phyloP scores from a whole-genome alignment of 2,329 filamentous ascomycete genomes.

The Nothophaeocryptopus gaeumannii region DNA sequence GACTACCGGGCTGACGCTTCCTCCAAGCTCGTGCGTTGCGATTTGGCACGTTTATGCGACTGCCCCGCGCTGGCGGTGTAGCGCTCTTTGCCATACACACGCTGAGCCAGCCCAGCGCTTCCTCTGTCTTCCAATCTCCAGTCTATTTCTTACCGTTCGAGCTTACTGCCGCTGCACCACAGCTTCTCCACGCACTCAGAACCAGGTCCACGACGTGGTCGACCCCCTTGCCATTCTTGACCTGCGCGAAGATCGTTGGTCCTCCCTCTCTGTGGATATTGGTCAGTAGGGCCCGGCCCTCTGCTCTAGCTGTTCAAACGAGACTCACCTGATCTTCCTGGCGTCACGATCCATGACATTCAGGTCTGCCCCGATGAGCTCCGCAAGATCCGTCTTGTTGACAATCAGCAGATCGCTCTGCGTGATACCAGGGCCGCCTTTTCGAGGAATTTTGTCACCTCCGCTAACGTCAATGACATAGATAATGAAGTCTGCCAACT shows the following conservation, averaged over 20 bases:
- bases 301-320: not conserved
- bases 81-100: too few relatives aligned
- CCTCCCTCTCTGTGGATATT: slow-evolving; percentile 69
- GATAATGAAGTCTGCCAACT: slow-evolving; percentile 95
- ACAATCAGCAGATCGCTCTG: slow-evolving; percentile 91
- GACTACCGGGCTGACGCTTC: too few relatives aligned
- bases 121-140: too few relatives aligned
- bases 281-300: not conserved
- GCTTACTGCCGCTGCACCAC: slow-evolving; percentile 59
- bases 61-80: too few relatives aligned
- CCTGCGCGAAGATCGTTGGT: slow-evolving; percentile 91
- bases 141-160: slow-evolving; percentile 5
- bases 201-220: slow-evolving; percentile 86
- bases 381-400: slow-evolving; percentile 95
- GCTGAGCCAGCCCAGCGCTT: too few relatives aligned
- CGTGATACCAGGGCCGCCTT: slow-evolving; percentile 95
- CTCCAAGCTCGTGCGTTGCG: too few relatives aligned
- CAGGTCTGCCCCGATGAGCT: slow-evolving; percentile 85
- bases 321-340: slow-evolving; percentile 66
- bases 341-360: slow-evolving; percentile 93
- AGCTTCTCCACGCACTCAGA: slow-evolving; percentile 86
- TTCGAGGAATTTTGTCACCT: slow-evolving; percentile 93
- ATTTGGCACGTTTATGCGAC: too few relatives aligned
- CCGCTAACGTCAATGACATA: slow-evolving; percentile 98
- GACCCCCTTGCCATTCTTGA: slow-evolving; percentile 86